Conservation (phyloP, 139 green algal species). For the Chlorella sp. region DNA sequence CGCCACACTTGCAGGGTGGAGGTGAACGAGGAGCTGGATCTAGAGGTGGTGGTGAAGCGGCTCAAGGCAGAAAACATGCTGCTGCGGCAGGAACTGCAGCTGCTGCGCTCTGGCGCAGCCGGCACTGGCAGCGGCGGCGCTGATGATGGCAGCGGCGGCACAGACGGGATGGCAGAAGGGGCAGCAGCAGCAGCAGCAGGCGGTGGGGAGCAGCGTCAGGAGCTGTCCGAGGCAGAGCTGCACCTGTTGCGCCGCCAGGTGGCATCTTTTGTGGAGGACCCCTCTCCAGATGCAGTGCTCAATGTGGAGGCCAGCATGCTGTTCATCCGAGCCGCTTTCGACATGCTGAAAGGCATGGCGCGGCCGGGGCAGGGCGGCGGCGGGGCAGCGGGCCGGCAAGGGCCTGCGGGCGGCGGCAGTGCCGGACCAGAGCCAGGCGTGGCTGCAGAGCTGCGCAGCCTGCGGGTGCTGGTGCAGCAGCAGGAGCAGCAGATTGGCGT, state of each 20-base stretch:
- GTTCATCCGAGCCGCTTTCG: slow-evolving; percentile 67
- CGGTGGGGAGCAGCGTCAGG: slow-evolving; percentile 61
- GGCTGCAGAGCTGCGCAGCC: background rate
- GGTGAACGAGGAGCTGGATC: slow-evolving; percentile 94
- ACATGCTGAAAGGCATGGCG: slow-evolving; percentile 59
- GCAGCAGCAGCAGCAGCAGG: background rate
- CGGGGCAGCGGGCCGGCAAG: slow-evolving; percentile 5
- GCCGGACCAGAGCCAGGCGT: background rate
- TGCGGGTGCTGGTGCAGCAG: slow-evolving; percentile 50
- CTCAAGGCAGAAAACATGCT: slow-evolving; percentile 79
- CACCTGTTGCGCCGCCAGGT: slow-evolving; percentile 65
- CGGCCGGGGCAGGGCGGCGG: background rate
- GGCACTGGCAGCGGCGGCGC: background rate
- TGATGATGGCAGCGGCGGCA: background rate
- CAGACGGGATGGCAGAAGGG: too few relatives aligned
- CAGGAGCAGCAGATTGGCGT: slow-evolving; percentile 77
- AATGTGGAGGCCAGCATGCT: slow-evolving; percentile 74
- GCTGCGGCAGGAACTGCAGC: slow-evolving; percentile 80
- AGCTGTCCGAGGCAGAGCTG: slow-evolving; percentile 75
- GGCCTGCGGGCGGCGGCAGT: background rate
- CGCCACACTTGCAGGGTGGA: slow-evolving; percentile 51
- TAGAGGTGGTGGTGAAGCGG: slow-evolving; percentile 75
- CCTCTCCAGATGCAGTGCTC: slow-evolving; percentile 56
- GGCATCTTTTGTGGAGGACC: slow-evolving; percentile 61
- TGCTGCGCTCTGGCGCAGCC: slow-evolving; percentile 44